Percentiles rank a stretch among this genome's conserved stretches.
phyloP scores from a whole-genome alignment of 257 asterid genomes.

The Handroanthus guayacan region DNA sequence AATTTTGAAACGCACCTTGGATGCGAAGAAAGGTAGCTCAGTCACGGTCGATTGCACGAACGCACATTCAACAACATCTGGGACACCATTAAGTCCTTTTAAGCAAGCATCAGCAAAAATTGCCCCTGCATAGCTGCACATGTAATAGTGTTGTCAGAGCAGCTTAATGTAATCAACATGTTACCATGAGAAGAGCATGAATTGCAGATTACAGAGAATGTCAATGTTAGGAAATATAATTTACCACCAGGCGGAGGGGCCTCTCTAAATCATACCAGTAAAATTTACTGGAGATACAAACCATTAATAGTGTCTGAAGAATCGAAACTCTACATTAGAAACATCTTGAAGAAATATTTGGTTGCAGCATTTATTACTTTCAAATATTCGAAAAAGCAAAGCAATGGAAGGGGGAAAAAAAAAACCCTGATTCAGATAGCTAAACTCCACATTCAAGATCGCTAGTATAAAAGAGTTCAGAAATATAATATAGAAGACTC shows the following conservation, averaged over 20 bases:
- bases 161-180: slow-evolving; percentile 21
- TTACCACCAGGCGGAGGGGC: neutral
- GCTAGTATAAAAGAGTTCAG: neutral
- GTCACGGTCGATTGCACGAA: slow-evolving; percentile 77
- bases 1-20: slow-evolving; percentile 50
- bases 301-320: neutral
- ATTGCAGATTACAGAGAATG: neutral
- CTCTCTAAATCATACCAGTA: neutral
- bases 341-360: neutral
- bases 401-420: neutral
- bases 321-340: neutral
- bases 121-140: slow-evolving; percentile 89
- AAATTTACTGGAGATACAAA: slow-evolving; percentile 1
- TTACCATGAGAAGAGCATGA: slow-evolving; percentile 7
- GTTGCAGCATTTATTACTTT: neutral
- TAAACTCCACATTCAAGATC: neutral
- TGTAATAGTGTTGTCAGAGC: slow-evolving; percentile 25
- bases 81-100: slow-evolving; percentile 91
- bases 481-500: neutral
- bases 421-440: slow-evolving; percentile 6
- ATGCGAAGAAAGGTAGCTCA: slow-evolving; percentile 83
- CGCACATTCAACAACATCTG: slow-evolving; percentile 80
- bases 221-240: neutral
- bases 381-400: neutral
- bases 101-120: slow-evolving; percentile 92